Evolutionary conservation across 441 rosid genomes (phyloP).

Genomic region (Sinapis alba): DNA sequence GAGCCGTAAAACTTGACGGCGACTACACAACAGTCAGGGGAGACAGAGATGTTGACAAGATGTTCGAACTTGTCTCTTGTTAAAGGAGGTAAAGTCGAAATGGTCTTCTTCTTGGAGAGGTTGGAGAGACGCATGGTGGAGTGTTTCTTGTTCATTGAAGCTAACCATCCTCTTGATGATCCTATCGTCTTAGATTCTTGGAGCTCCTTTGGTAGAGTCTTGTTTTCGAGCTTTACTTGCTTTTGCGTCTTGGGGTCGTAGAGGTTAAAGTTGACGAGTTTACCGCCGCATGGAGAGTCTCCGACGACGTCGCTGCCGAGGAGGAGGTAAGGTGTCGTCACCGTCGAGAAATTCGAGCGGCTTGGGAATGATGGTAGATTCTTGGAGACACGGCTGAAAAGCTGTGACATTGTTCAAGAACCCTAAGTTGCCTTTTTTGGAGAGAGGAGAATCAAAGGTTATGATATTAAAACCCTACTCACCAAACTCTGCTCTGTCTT

Average conservation of each 20-base stretch:
- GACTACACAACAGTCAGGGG: neutral
- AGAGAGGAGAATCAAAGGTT: neutral
- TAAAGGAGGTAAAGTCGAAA: neutral
- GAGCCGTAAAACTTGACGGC: neutral
- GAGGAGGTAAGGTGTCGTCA: neutral
- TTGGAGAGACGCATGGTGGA: neutral
- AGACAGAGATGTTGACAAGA: neutral
- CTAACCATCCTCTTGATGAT: neutral
- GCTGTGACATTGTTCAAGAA: neutral
- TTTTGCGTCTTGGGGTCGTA: neutral
- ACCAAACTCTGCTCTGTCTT: neutral
- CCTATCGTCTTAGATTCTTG: neutral
- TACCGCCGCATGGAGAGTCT: neutral
- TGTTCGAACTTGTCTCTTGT: neutral
- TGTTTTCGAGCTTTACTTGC: neutral
- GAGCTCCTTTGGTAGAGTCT: neutral
- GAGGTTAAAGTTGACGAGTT: neutral
- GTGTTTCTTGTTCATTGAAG: neutral
- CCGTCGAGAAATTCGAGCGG: neutral
- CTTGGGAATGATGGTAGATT: neutral
- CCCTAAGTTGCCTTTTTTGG: neutral
- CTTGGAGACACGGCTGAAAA: neutral
- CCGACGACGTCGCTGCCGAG: neutral
- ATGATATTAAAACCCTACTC: neutral
- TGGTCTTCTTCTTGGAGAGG: neutral